Evolutionary conservation across 148 eudicot genomes (phyloP).

Genomic region (Agrostemma githago): DNA sequence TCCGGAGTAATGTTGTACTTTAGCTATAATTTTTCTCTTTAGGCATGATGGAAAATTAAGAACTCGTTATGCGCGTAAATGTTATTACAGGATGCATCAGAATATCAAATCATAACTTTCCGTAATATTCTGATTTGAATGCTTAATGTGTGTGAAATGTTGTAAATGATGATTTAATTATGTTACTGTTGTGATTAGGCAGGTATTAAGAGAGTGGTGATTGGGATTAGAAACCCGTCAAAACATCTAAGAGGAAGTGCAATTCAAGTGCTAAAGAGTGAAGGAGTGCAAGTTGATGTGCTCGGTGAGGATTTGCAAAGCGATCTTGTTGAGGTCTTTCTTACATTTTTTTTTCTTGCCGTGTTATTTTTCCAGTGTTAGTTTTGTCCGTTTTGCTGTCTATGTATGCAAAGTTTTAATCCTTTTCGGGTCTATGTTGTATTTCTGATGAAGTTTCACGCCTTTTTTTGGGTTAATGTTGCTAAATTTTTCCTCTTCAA

Average conservation of each 20-base stretch:
- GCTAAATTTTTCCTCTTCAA: not conserved
- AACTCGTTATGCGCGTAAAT: too few relatives aligned
- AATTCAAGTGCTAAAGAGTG: conserved; percentile 64
- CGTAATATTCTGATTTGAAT: not conserved
- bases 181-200: conserved; percentile 43
- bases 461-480: not conserved
- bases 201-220: conserved; percentile 78
- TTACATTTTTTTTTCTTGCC: not conserved
- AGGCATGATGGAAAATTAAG: not conserved
- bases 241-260: conserved; percentile 82
- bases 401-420: not conserved
- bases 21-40: not conserved
- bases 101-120: not conserved
- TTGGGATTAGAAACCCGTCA: conserved; percentile 87
- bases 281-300: conserved; percentile 82
- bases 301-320: conserved; percentile 80
- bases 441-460: not conserved
- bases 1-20: not conserved
- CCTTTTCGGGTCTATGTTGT: not conserved
- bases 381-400: not conserved
- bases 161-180: not conserved
- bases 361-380: not conserved
- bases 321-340: conserved; percentile 58
- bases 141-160: not conserved
- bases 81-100: not conserved